Evolutionary conservation across 2,329 filamentous ascomycete species (phyloP).

Genomic region (Nothophaeocryptopus gaeumannii): DNA sequence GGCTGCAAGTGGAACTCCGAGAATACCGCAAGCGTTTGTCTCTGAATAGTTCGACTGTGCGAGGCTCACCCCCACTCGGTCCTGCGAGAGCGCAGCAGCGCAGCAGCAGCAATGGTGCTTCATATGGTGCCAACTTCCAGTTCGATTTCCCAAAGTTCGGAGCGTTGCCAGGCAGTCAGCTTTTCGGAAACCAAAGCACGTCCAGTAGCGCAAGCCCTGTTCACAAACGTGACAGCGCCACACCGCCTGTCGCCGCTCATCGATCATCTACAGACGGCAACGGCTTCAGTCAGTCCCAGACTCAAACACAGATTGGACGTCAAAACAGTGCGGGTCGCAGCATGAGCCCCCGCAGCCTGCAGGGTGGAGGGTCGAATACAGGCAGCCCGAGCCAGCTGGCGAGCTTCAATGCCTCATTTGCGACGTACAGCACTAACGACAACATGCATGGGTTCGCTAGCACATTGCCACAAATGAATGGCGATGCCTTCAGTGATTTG

Average conservation of each 20-base stretch:
- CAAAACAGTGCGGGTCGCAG: slow-evolving; percentile 31
- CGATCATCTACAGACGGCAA: slow-evolving; percentile 18
- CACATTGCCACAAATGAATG: slow-evolving; percentile 36
- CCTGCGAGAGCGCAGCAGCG: slow-evolving; percentile 28
- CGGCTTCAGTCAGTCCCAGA: slow-evolving; percentile 10
- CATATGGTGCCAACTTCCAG: slow-evolving; percentile 66
- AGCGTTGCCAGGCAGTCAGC: slow-evolving; percentile 58
- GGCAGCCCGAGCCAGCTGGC: slow-evolving; percentile 18
- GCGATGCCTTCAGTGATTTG: slow-evolving; percentile 51
- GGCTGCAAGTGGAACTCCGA: slow-evolving; percentile 76
- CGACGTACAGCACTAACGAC: slow-evolving; percentile 33
- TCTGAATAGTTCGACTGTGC: slow-evolving; percentile 50
- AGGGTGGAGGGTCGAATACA: slow-evolving; percentile 25
- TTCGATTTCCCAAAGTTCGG: slow-evolving; percentile 98
- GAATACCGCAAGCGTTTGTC: slow-evolving; percentile 88
- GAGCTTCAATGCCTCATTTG: slow-evolving; percentile 23
- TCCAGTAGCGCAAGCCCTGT: slow-evolving; percentile 38
- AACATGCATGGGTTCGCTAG: slow-evolving; percentile 36
- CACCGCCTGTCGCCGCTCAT: slow-evolving; percentile 25
- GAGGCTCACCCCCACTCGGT: slow-evolving; percentile 47
- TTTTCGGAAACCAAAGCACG: slow-evolving; percentile 39
- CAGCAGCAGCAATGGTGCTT: slow-evolving; percentile 26
- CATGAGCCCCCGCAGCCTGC: slow-evolving; percentile 35
- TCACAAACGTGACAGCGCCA: slow-evolving; percentile 28
- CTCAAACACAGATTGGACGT: slow-evolving; percentile 16